Evolutionary conservation across 345 rosid species (phyloP), one percentile per base, ranked within the genome.

Genomic region (Syzygium aqueum): DNA sequence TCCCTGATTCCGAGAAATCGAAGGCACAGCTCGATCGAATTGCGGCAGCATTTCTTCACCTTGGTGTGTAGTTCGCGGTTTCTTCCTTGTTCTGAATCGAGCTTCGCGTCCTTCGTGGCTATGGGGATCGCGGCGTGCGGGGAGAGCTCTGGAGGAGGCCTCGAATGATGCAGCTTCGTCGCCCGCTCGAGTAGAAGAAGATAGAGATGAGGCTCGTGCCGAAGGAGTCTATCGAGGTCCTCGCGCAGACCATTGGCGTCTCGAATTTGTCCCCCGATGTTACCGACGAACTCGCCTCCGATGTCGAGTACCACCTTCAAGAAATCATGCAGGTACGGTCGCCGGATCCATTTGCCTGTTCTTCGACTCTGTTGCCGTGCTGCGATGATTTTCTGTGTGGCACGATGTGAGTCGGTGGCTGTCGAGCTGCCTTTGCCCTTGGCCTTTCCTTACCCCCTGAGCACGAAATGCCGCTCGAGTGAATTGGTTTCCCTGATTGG

Each of bases 281-380:
- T 50, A 90, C 98, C 37, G 90, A 50, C 11, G 92, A 94, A 59
- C 91, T 97, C 27, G 96, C 95, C 51, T 94, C 96, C 19, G 98
- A 96, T 90, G 98, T 95, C n/a, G 98, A 97, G 89, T 94, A 94
- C 89, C 96, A 97, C n/a, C 90, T 97, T 77, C 95, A 92, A 11
- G 99, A 96, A 90, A 91, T 95, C 78, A 96, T 97, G 95, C 99
- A 97, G 97, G 99, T 94, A 67, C 22, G 33, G 21, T 50, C 78
- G 51, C 51, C n/a, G 85, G 22, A 56, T 59, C 77, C 52, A 23
- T 23, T 23, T 51, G 28, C 2, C 28, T 63, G 37, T 37, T 8
- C n/a, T 27, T 85, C 40, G 46, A 50, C 37, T 73, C 80, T 22
- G 21, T 73, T 33, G 9, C 46, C 80, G 80, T 5, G 37, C 27